Evolutionary conservation across 352 stramenopile genomes (phyloP).

Genomic region (Pythium brachiatum): DNA sequence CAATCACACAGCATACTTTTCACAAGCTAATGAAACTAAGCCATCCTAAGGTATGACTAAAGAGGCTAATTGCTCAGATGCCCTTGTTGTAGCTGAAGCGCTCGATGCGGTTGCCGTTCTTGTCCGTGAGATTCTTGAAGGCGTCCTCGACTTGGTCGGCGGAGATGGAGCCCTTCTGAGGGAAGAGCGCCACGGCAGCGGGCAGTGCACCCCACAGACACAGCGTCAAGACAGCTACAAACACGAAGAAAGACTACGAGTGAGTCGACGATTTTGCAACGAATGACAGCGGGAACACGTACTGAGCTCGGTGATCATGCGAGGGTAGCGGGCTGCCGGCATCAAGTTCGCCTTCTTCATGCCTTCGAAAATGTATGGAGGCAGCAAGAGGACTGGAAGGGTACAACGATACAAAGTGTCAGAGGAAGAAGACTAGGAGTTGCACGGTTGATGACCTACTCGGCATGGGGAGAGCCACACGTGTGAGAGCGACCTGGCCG

Average conservation of each 20-base stretch:
- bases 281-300: conserved; percentile 20
- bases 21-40: conserved; percentile 3
- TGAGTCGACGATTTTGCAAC: no score
- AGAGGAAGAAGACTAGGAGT: not conserved
- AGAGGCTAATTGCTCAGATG: conserved; percentile 35
- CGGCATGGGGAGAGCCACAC: conserved; percentile 73
- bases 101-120: conserved; percentile 49
- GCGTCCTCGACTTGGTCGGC: conserved; percentile 59
- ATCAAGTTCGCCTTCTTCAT: conserved; percentile 77
- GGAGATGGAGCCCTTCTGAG: conserved; percentile 71
- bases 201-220: conserved; percentile 79
- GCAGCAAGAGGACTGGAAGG: conserved; percentile 64
- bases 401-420: not conserved
- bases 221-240: conserved; percentile 54
- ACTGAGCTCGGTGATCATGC: conserved; percentile 77
- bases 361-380: conserved; percentile 75
- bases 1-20: conserved; percentile 5
- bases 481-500: conserved; percentile 74
- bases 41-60: not conserved
- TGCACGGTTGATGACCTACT: conserved; percentile 38
- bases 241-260: not conserved
- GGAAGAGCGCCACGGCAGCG: conserved; percentile 78
- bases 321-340: conserved; percentile 64
- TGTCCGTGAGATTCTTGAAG: conserved; percentile 58
- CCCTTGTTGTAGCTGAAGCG: conserved; percentile 85